phyloP scores from a whole-genome alignment of 176 grass and related monocot genomes.

The Canna indica region DNA sequence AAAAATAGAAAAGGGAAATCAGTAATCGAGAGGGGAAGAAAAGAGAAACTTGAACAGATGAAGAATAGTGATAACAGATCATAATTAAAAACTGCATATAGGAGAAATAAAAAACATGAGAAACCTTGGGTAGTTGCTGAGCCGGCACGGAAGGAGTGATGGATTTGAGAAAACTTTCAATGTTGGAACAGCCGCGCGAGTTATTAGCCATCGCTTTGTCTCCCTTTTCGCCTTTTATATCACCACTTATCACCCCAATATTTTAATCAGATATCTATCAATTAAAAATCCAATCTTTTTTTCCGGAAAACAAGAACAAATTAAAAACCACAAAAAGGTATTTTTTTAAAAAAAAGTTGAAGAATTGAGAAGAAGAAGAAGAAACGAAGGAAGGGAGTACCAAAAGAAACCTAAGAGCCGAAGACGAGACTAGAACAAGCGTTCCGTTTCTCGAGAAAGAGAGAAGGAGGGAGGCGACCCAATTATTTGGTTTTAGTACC shows the following conservation, averaged over 20 bases:
- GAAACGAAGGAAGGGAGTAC: background rate
- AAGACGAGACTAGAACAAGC: background rate
- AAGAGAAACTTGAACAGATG: background rate
- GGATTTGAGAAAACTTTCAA: constrained; percentile 1
- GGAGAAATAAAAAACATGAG: background rate
- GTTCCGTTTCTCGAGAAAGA: too few relatives aligned
- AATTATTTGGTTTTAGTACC: background rate
- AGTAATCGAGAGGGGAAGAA: background rate
- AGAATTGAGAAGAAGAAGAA: background rate
- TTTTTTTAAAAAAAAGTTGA: background rate
- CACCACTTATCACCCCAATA: too few relatives aligned
- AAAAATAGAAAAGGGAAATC: too few relatives aligned
- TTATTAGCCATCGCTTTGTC: background rate
- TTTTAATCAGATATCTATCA: too few relatives aligned
- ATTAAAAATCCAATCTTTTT: too few relatives aligned
- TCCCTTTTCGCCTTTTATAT: background rate
- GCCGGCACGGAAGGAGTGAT: constrained; percentile 2
- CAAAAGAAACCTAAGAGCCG: background rate
- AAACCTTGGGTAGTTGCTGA: constrained; percentile 6
- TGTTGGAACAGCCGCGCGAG: background rate
- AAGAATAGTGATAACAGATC: background rate
- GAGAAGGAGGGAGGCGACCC: background rate
- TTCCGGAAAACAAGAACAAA: too few relatives aligned
- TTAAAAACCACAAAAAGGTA: background rate
- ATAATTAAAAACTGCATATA: background rate